Evolutionary conservation across 495 filamentous ascomycete genomes (phyloP), one percentile per base, ranked within the genome.

Genomic region (Immersiella caudata): DNA sequence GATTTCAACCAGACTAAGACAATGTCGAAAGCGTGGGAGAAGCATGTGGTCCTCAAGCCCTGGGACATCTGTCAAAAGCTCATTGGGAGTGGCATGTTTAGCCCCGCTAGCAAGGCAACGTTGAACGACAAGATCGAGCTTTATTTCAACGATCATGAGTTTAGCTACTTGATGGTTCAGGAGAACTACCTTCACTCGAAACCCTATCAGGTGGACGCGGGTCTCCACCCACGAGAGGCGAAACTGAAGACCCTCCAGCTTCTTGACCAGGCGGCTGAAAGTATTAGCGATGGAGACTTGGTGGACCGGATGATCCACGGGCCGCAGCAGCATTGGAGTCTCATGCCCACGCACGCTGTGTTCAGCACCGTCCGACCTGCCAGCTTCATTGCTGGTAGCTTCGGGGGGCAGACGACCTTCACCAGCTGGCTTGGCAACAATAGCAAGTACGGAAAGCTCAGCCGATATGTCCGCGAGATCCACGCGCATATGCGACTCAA

Each of bases 81-180:
- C 71, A 86, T 99, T 20, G 93, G 88, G 27, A 89, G 91, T 1
- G 93, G 92, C 60, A 88, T 96, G 81, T 99, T 97, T 72, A 86
- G 89, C 49, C 85, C 86, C 14, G 87, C 85, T 64, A 94, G 91
- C 77, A 96, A 89, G 66, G 81, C 90, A 8, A 94, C 93, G 0
- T 80, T 98, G 56, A 97, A 97, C 73, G 94, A 99, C 75, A 99
- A 99, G 81, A 93, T 93, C 66, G 94, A 98, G 79, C 88, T 99
- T 1, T 99, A 99, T 79, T 99, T 99, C 84, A 97, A 98, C 74
- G 95, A 99, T 70, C 94, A 97, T 71, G 95, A 99, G 71, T 94
- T 97, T 77, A 96, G 92, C 73, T 92, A 89, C 71, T 78, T 99
- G 60, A 98, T 99, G 96, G 87, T 99, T 66, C 94, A 99, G 75